Percentiles rank a stretch among this genome's conserved stretches.
phyloP scores from a whole-genome alignment of 1,284 basidiomycete species.

The Wallemia hederae region DNA sequence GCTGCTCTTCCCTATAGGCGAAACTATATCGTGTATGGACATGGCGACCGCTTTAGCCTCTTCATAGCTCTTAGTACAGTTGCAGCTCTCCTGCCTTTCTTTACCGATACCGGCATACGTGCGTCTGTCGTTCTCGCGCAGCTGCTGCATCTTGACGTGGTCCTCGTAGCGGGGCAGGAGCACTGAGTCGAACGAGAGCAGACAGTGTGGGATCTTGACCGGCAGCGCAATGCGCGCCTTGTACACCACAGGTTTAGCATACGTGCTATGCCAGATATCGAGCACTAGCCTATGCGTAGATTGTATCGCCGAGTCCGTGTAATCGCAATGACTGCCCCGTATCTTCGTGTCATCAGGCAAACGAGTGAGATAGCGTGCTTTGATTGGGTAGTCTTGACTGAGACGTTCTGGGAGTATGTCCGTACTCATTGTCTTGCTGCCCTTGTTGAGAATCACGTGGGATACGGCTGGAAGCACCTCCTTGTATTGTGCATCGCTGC shows the following conservation, averaged over 20 bases:
- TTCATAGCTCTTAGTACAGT: not conserved
- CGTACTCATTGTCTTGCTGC: not conserved
- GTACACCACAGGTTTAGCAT: not conserved
- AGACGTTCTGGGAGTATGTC: not conserved
- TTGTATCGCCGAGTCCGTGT: not conserved
- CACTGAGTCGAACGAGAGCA: not conserved
- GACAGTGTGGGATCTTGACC: not conserved
- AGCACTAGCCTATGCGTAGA: not conserved
- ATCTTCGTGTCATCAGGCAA: not conserved
- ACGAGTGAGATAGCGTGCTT: not conserved
- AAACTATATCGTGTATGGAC: not conserved
- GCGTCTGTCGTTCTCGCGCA: not conserved
- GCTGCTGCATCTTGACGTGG: not conserved
- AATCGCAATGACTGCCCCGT: not conserved
- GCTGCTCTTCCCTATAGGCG: not conserved
- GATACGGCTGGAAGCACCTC: not conserved
- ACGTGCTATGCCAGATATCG: not conserved
- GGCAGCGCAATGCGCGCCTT: not conserved
- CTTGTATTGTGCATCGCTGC: not conserved
- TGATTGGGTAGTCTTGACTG: not conserved
- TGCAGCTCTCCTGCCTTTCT: not conserved
- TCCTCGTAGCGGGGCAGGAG: not conserved
- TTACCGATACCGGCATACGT: not conserved
- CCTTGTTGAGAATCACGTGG: not conserved
- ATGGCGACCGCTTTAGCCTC: not conserved